Evolutionary conservation across 768 basidiomycete species (phyloP).

Genomic region (Mycena rebaudengoi): DNA sequence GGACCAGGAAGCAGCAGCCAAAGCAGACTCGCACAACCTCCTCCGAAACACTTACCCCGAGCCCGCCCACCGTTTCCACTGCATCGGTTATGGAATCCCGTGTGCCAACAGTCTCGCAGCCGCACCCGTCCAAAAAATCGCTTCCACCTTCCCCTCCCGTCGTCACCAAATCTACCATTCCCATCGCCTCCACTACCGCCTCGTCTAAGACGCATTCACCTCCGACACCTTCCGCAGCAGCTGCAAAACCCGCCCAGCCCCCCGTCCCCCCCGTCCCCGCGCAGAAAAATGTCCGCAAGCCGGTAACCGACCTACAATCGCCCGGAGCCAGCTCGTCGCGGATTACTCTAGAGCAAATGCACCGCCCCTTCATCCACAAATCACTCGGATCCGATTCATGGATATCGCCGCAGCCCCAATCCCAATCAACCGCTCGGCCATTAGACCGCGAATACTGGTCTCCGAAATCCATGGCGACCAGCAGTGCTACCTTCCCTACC

Average conservation of each 20-base stretch:
- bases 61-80: not conserved
- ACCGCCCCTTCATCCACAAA: constrained; percentile 21
- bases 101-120: not conserved
- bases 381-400: constrained; percentile 19
- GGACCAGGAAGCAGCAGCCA: not conserved
- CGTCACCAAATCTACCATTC: not conserved
- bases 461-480: too few relatives aligned
- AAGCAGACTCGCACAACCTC: not conserved
- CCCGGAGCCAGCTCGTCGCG: constrained; percentile 27
- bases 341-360: constrained; percentile 30
- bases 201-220: not conserved
- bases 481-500: too few relatives aligned
- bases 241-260: constrained; percentile 3
- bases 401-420: constrained; percentile 1
- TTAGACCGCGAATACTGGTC: too few relatives aligned
- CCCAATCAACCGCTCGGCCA: too few relatives aligned
- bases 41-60: not conserved
- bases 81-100: not conserved
- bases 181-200: not conserved
- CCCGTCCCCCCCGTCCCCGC: constrained; percentile 15
- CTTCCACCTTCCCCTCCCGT: not conserved
- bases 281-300: constrained; percentile 13
- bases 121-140: too few relatives aligned
- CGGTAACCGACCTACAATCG: constrained; percentile 22
- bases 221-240: not conserved